Conservation (phyloP, 1,284 basidiomycete genomes). For the Papiliotrema nemorosa region DNA sequence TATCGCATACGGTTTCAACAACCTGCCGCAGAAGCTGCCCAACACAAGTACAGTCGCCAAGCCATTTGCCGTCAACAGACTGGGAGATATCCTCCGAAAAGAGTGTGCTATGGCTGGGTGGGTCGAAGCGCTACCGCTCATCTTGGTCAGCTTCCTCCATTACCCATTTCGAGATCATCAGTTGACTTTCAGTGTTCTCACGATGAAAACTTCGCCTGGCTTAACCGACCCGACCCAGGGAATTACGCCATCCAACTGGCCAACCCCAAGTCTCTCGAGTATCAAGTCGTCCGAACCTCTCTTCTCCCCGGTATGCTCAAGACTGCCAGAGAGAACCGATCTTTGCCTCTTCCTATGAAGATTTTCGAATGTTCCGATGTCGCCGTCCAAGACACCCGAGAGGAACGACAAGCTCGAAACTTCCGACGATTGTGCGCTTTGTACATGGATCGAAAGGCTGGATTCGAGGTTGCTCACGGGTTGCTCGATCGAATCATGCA, state of each 20-base stretch:
- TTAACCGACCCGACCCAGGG: slow-evolving; percentile 81
- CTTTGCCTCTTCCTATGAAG: slow-evolving; percentile 85
- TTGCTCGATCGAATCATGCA: slow-evolving; percentile 91
- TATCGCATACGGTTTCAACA: slow-evolving; percentile 97
- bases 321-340: slow-evolving; percentile 93
- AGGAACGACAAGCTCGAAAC: slow-evolving; percentile 83
- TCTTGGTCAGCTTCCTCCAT: slow-evolving; percentile 60
- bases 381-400: slow-evolving; percentile 74
- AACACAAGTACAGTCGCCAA: slow-evolving; percentile 93
- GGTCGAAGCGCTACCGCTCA: slow-evolving; percentile 91
- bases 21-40: slow-evolving; percentile 87
- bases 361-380: slow-evolving; percentile 95
- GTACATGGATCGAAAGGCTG: slow-evolving; percentile 94
- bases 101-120: slow-evolving; percentile 95
- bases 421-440: slow-evolving; percentile 81
- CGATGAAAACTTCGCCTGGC: slow-evolving; percentile 93
- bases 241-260: slow-evolving; percentile 81
- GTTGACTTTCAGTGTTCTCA: slow-evolving; percentile 72
- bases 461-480: slow-evolving; percentile 95
- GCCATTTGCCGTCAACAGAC: slow-evolving; percentile 82
- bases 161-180: background rate
- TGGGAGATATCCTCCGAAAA: slow-evolving; percentile 79
- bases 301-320: slow-evolving; percentile 94
- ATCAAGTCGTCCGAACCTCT: slow-evolving; percentile 95
- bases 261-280: slow-evolving; percentile 96